phyloP scores from a whole-genome alignment of 2,329 filamentous ascomycete genomes.

The Penicillium sp. region DNA sequence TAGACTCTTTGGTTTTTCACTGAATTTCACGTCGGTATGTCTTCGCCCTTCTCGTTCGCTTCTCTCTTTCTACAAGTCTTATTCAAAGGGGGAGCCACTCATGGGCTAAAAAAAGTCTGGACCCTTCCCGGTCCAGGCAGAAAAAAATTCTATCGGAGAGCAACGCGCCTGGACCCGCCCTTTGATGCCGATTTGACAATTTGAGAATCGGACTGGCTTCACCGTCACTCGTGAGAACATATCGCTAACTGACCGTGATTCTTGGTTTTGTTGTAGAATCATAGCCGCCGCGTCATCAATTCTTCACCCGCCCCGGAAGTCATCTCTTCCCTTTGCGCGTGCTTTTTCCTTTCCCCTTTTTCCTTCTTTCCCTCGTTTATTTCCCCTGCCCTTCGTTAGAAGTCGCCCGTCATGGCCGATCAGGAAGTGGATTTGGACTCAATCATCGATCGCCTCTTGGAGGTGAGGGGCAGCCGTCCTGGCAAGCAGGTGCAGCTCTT shows the following conservation, averaged over 20 bases:
- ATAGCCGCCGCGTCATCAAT: conserved; percentile 41
- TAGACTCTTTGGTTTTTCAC: conserved; percentile 32
- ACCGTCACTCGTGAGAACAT: conserved; percentile 14
- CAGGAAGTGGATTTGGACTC: conserved; percentile 96
- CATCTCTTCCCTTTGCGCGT: conserved; percentile 36
- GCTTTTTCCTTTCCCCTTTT: conserved; percentile 29
- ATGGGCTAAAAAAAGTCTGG: not conserved
- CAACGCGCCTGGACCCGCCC: conserved; percentile 15
- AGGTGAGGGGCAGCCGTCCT: conserved; percentile 95
- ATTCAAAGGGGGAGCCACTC: conserved; percentile 6
- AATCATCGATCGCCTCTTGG: conserved; percentile 96
- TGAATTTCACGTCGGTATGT: conserved; percentile 37
- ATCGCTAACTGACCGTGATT: conserved; percentile 23
- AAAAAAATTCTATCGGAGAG: conserved; percentile 18
- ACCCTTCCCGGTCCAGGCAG: conserved; percentile 5
- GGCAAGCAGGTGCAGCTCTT: conserved; percentile 98
- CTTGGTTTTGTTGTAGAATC: conserved; percentile 29
- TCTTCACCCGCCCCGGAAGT: conserved; percentile 36
- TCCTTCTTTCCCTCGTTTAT: conserved; percentile 24
- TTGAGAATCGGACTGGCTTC: conserved; percentile 18
- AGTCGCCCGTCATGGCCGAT: conserved; percentile 67
- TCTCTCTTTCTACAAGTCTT: not conserved
- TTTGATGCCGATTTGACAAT: conserved; percentile 8
- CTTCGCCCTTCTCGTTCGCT: conserved; percentile 1
- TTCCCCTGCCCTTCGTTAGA: conserved; percentile 37